These are phyloP conservation scores for Citrus cavaleriei DNA, from an alignment of 345 rosid genomes.

Conservation along the genomic window DNA sequence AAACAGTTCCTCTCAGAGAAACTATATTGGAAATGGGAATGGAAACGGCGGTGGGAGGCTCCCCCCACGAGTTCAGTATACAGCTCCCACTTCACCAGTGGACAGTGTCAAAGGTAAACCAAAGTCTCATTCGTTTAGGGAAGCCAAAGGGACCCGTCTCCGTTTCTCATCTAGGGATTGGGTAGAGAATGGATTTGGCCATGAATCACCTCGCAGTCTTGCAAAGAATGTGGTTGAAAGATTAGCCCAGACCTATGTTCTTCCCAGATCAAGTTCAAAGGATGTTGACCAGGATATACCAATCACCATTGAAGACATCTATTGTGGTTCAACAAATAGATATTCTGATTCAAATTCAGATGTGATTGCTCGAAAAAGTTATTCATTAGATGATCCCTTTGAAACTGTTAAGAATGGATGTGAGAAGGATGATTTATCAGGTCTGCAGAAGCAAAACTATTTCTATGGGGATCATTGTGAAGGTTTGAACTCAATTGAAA, in stretches of 20 bases:
- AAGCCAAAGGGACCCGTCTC: slow-evolving; percentile 46
- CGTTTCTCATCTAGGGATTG: slow-evolving; percentile 53
- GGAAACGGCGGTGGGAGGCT: slow-evolving; percentile 42
- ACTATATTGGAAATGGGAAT: slow-evolving; percentile 36
- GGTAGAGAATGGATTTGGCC: slow-evolving; percentile 58
- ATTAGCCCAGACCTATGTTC: slow-evolving; percentile 55
- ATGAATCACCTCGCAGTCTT: slow-evolving; percentile 72
- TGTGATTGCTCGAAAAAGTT: slow-evolving; percentile 34
- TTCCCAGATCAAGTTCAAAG: slow-evolving; percentile 45
- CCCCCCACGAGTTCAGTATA: slow-evolving; percentile 63
- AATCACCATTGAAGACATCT: slow-evolving; percentile 76
- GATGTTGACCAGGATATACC: slow-evolving; percentile 46
- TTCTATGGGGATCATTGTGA: slow-evolving; percentile 23
- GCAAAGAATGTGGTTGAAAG: slow-evolving; percentile 89
- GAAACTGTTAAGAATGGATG: slow-evolving; percentile 32
- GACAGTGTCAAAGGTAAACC: slow-evolving; percentile 41
- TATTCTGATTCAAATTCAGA: slow-evolving; percentile 42
- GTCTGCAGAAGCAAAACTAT: slow-evolving; percentile 28
- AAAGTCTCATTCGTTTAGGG: slow-evolving; percentile 74
- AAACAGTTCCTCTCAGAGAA: slow-evolving; percentile 39
- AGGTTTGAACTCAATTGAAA: slow-evolving; percentile 27
- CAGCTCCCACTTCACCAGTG: slow-evolving; percentile 69
- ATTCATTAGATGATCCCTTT: slow-evolving; percentile 39
- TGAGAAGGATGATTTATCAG: slow-evolving; percentile 31
- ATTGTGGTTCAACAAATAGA: slow-evolving; percentile 49